A percentile compares a stretch with the other conserved stretches of the same genome.
These are phyloP conservation scores for Cinchona pubescens DNA, from an alignment of 257 asterid species.

Conservation along the genomic window DNA sequence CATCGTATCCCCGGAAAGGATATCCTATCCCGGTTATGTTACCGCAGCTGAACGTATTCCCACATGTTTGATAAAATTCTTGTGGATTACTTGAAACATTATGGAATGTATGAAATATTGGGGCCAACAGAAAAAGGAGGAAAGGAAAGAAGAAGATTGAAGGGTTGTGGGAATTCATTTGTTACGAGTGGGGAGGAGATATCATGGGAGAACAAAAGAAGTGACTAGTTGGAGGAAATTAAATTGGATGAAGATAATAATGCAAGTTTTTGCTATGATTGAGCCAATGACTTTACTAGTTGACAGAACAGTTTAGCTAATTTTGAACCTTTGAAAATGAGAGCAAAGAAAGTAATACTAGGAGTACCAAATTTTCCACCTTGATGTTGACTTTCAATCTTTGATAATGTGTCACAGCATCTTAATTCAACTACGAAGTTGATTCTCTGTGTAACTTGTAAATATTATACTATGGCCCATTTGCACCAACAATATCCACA, in stretches of 20 bases:
- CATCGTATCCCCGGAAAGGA: conserved; percentile 49
- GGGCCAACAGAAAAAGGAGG: conserved; percentile 19
- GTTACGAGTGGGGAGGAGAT: conserved; percentile 27
- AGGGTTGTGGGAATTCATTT: conserved; percentile 40
- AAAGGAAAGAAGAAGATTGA: conserved; percentile 13
- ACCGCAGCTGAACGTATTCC: conserved; percentile 55
- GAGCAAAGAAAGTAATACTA: conserved; percentile 12
- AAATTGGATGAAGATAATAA: conserved; percentile 9
- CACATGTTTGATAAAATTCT: conserved; percentile 36
- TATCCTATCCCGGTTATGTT: conserved; percentile 38
- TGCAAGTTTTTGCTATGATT: conserved; percentile 8
- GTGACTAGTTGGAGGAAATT: not conserved
- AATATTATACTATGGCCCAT: too few relatives aligned
- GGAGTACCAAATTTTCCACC: not conserved
- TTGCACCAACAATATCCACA: too few relatives aligned
- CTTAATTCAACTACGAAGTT: not conserved
- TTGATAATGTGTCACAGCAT: not conserved
- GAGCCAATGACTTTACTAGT: conserved; percentile 1
- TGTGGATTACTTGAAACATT: conserved; percentile 22
- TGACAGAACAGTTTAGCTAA: conserved; percentile 5
- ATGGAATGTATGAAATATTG: conserved; percentile 24
- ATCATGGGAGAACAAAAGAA: not conserved
- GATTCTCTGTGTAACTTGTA: too few relatives aligned
- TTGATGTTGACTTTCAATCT: not conserved
- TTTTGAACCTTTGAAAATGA: not conserved